Conservation (phyloP, 2,329 filamentous ascomycete species). For the Fonsecaea monophora region DNA sequence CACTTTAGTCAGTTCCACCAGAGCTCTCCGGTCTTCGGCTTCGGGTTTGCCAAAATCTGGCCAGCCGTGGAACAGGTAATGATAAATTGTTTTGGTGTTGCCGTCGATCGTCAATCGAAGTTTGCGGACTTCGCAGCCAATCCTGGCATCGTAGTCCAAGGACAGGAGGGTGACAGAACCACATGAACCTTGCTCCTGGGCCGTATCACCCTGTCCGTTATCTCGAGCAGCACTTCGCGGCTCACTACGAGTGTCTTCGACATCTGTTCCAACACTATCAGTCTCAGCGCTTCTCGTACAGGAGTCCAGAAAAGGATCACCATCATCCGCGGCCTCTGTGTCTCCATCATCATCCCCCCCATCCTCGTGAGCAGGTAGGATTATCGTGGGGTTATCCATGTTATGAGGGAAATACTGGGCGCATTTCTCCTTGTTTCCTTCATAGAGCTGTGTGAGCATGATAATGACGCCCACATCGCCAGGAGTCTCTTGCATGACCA, state of each 20-base stretch:
- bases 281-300: slow-evolving; percentile 37
- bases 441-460: slow-evolving; percentile 90
- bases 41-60: slow-evolving; percentile 86
- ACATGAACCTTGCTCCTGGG: slow-evolving; percentile 18
- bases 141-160: slow-evolving; percentile 61
- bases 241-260: slow-evolving; percentile 16
- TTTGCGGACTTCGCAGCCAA: slow-evolving; percentile 74
- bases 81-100: slow-evolving; percentile 73
- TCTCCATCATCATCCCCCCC: slow-evolving; percentile 64
- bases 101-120: slow-evolving; percentile 61
- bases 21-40: slow-evolving; percentile 57
- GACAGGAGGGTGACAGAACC: slow-evolving; percentile 66
- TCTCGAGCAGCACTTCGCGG: background rate
- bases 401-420: slow-evolving; percentile 81
- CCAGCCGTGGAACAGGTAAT: slow-evolving; percentile 87
- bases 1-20: slow-evolving; percentile 59
- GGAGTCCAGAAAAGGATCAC: slow-evolving; percentile 40
- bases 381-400: slow-evolving; percentile 58
- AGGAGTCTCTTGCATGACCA: slow-evolving; percentile 81
- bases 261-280: slow-evolving; percentile 36
- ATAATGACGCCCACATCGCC: slow-evolving; percentile 79
- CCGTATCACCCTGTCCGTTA: slow-evolving; percentile 11
- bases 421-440: slow-evolving; percentile 80
- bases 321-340: slow-evolving; percentile 67
- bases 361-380: slow-evolving; percentile 43